Evolutionary conservation across 1,284 basidiomycete species (phyloP), one percentile per base, ranked within the genome.

Genomic region (Meripilus lineatus): DNA sequence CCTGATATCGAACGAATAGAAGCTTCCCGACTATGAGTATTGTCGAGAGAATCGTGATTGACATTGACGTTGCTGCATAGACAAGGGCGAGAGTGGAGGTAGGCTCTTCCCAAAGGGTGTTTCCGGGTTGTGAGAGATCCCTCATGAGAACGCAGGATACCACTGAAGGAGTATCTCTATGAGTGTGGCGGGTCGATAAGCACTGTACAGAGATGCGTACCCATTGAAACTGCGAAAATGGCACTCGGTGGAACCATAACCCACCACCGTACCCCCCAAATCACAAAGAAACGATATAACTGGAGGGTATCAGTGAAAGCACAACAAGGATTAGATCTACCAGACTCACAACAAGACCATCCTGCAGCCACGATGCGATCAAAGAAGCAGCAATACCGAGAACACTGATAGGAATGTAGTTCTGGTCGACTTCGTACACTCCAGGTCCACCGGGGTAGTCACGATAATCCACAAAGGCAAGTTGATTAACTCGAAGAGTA

Each of bases 401-500:
- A 24, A 45, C 23, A 23, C 37, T 49, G 25, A 38, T 8, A 5
- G 20, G 24, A 4, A 38, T 18, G 11, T 30, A 30, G 15, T 30
- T 28, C 5, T 41, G 13, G 4, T 38, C 40, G 5, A 41, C 13
- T 8, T 45, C 47, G 34, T 48, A 61, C 0, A 42, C 49, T 32
- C 50, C 53, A 4, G 57, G 59, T 15, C 59, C 59, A 6, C 59
- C 59, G 41, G 58, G 58, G 38, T 48, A 57, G 26, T 58, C 51
- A 5, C 59, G 50, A 42, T 55, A 40, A 42, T 59, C 56, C 30
- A 61, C 53, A 35, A 51, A 61, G 5, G 53, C 54, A 43, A 54
- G 36, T 40, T 61, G 49, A 25, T 48, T 47, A 34, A 58, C 50
- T 30, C 49, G 49, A 42, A 48, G 48, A 32, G 58, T 53, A 4